Conservation (phyloP, 352 stramenopile genomes). For the Thraustochytrium sp. region DNA sequence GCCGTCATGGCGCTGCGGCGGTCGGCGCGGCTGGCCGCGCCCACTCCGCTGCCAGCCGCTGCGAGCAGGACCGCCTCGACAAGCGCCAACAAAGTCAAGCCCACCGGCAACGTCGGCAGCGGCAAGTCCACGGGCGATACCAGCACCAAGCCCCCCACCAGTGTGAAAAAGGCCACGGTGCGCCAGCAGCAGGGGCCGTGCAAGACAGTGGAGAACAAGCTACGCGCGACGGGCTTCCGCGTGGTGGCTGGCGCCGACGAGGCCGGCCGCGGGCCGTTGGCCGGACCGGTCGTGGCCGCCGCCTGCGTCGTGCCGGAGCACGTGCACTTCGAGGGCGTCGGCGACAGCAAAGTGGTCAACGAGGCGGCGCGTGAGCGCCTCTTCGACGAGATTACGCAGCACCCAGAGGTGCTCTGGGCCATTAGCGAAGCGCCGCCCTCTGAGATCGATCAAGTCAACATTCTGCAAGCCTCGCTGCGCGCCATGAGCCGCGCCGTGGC, state of each 20-base stretch:
- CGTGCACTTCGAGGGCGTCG: constrained; percentile 62
- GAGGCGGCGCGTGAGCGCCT: constrained; percentile 84
- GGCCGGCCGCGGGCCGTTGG: constrained; percentile 86
- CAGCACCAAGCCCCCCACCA: too few species aligned
- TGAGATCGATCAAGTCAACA: constrained; percentile 97
- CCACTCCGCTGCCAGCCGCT: too few species aligned
- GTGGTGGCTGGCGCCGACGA: constrained; percentile 89
- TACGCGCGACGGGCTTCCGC: too few species aligned
- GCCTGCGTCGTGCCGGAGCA: constrained; percentile 54
- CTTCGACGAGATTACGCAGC: constrained; percentile 72
- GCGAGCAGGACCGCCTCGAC: too few species aligned
- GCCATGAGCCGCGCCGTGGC: constrained; percentile 84
- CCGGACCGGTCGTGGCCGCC: constrained; percentile 61
- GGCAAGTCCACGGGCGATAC: too few species aligned
- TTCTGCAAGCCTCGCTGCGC: constrained; percentile 92
- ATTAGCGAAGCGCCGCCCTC: constrained; percentile 63
- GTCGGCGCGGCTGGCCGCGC: too few species aligned
- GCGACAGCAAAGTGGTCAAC: constrained; percentile 91
- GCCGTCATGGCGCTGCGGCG: too few species aligned
- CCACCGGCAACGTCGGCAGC: too few species aligned
- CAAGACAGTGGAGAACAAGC: too few species aligned
- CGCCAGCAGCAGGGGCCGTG: too few species aligned
- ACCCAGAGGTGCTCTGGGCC: constrained; percentile 72
- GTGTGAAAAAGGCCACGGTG: too few species aligned
- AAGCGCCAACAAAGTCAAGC: too few species aligned